A percentile compares a stretch with the other conserved stretches of the same genome.
phyloP scores from a whole-genome alignment of 2,329 filamentous ascomycete genomes.

The Penicillium expansum region DNA sequence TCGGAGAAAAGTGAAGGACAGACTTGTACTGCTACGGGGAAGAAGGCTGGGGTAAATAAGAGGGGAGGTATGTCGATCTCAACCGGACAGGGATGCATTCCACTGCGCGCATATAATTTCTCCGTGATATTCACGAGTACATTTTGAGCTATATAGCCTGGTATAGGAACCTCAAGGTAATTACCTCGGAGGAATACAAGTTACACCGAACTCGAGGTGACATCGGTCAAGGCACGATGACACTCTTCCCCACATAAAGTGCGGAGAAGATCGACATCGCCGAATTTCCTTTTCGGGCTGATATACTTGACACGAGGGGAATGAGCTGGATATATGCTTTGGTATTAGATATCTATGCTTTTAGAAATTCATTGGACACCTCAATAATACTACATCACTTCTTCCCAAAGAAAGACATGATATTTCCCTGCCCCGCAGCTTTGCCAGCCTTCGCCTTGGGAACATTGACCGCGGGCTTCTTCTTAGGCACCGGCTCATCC shows the following conservation, averaged over 20 bases:
- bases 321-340: not conserved
- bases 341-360: not conserved
- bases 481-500: slow-evolving; percentile 64
- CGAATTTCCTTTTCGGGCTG: not conserved
- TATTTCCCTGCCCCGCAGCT: slow-evolving; percentile 61
- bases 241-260: slow-evolving; percentile 19
- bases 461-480: slow-evolving; percentile 45
- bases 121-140: not conserved
- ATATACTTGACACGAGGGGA: not conserved
- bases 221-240: slow-evolving; percentile 16
- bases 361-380: not conserved
- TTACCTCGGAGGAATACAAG: slow-evolving; percentile 10
- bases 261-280: slow-evolving; percentile 21
- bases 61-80: slow-evolving; percentile 20
- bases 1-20: not conserved
- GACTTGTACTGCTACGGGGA: not conserved
- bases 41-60: slow-evolving; percentile 17
- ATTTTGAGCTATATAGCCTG: not conserved
- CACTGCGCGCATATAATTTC: not conserved
- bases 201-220: slow-evolving; percentile 19
- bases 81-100: slow-evolving; percentile 22
- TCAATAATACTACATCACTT: slow-evolving; percentile 49
- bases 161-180: not conserved
- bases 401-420: slow-evolving; percentile 90
- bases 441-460: slow-evolving; percentile 60